phyloP scores from a whole-genome alignment of 768 basidiomycete species.

The Termitomyces heimii region DNA sequence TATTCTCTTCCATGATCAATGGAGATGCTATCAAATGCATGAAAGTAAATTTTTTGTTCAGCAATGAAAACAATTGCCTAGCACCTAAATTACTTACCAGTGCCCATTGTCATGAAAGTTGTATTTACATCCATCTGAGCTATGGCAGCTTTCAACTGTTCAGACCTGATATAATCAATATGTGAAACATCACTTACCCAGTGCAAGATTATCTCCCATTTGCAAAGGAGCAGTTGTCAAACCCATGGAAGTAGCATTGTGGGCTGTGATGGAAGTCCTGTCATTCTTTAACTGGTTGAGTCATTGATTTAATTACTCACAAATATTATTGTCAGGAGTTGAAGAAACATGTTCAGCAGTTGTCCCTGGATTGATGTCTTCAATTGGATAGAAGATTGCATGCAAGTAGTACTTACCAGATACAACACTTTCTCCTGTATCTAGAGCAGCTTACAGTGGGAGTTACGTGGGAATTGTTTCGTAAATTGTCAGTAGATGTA shows the following conservation, averaged over 20 bases:
- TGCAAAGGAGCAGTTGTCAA: neutral
- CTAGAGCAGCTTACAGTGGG: neutral
- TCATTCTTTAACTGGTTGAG: too few relatives aligned
- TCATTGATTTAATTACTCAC: neutral
- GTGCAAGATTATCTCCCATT: neutral
- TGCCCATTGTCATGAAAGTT: too few relatives aligned
- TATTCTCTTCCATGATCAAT: too few relatives aligned
- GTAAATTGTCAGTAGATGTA: neutral
- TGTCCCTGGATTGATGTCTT: neutral
- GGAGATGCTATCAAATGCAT: too few relatives aligned
- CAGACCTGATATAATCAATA: neutral
- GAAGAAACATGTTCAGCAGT: neutral
- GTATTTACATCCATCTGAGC: too few relatives aligned
- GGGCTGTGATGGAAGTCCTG: neutral
- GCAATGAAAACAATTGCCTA: too few relatives aligned
- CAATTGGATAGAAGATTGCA: too few relatives aligned
- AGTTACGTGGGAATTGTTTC: too few relatives aligned
- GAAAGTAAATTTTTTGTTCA: too few relatives aligned
- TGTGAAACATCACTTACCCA: neutral
- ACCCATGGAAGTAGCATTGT: neutral
- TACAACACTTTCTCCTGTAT: neutral
- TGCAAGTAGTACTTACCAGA: neutral
- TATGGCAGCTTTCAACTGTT: neutral
- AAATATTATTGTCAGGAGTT: neutral
- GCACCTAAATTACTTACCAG: too few relatives aligned